A percentile compares a stretch with the other conserved stretches of the same genome.
phyloP scores from a whole-genome alignment of 1,139 yeast species.

The Hyphopichia pseudoburtonii region DNA sequence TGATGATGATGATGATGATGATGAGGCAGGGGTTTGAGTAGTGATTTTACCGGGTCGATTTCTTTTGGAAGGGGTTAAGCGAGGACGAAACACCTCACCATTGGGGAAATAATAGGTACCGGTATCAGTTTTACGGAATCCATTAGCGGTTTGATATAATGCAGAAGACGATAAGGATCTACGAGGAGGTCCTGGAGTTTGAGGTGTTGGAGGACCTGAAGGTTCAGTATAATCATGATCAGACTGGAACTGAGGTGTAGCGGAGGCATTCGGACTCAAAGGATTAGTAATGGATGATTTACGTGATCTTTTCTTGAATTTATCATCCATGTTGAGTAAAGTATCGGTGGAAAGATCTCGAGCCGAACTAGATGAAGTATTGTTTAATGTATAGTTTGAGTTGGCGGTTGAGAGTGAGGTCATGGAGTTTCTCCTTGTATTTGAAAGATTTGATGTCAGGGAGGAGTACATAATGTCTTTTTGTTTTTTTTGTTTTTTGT shows the following conservation, averaged over 20 bases:
- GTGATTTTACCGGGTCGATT: constrained; percentile 34
- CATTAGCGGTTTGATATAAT: constrained; percentile 8
- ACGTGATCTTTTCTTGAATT: constrained; percentile 34
- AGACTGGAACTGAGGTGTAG: neutral
- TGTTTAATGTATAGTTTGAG: constrained; percentile 13
- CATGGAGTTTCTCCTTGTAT: constrained; percentile 33
- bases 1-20: no score
- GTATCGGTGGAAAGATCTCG: constrained; percentile 43
- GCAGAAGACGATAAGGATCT: constrained; percentile 3
- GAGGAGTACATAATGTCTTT: neutral
- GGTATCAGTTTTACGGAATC: constrained; percentile 19
- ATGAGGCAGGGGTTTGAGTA: neutral
- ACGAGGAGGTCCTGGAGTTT: constrained; percentile 1
- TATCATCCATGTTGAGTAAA: constrained; percentile 36
- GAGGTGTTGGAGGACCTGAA: neutral
- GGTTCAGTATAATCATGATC: neutral
- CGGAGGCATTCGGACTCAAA: constrained; percentile 2
- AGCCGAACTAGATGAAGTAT: constrained; percentile 11
- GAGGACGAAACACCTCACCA: constrained; percentile 55
- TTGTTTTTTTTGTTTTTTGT: no score
- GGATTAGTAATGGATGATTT: constrained; percentile 12
- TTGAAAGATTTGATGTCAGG: neutral
- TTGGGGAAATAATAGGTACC: constrained; percentile 52
- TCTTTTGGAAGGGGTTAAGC: constrained; percentile 38
- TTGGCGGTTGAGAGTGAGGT: constrained; percentile 30